Conservation (phyloP, 2,329 filamentous ascomycete species). For the Ambrosiella cleistominuta region DNA sequence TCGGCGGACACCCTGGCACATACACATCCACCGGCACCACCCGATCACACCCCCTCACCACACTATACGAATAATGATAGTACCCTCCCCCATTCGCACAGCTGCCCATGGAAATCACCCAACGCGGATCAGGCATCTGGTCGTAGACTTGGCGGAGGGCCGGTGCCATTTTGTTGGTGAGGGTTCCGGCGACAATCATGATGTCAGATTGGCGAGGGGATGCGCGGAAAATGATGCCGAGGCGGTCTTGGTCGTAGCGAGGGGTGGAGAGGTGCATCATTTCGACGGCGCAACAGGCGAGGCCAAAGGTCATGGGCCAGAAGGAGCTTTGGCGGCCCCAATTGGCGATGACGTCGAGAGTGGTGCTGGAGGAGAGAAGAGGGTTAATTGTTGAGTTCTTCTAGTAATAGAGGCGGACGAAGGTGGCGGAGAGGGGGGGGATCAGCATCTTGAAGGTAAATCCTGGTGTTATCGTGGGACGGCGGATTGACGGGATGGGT, state of each 20-base stretch:
- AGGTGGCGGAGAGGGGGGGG: too few relatives aligned
- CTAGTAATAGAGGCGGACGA: too few relatives aligned
- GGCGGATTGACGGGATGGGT: not conserved
- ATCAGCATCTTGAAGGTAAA: not conserved
- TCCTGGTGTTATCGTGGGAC: not conserved
- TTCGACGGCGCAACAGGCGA: constrained; percentile 77
- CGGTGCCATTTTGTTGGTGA: constrained; percentile 93
- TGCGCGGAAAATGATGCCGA: constrained; percentile 81
- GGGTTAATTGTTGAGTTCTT: constrained; percentile 7
- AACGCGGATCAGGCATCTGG: constrained; percentile 83
- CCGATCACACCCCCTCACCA: constrained; percentile 57
- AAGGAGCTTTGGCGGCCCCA: constrained; percentile 72
- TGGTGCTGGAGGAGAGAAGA: constrained; percentile 36
- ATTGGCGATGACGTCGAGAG: constrained; percentile 62
- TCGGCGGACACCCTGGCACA: constrained; percentile 55
- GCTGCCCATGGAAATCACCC: constrained; percentile 70
- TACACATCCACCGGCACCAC: constrained; percentile 68
- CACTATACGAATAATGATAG: constrained; percentile 73
- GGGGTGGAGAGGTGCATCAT: constrained; percentile 88
- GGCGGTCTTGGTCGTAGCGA: constrained; percentile 73
- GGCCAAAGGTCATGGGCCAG: constrained; percentile 78
- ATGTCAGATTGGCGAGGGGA: constrained; percentile 78
- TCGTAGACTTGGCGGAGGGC: constrained; percentile 83
- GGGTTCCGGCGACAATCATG: constrained; percentile 83
- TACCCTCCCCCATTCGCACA: constrained; percentile 75